Evolutionary conservation across 2,329 filamentous ascomycete species (phyloP).

Genomic region (Venturia nashicola): DNA sequence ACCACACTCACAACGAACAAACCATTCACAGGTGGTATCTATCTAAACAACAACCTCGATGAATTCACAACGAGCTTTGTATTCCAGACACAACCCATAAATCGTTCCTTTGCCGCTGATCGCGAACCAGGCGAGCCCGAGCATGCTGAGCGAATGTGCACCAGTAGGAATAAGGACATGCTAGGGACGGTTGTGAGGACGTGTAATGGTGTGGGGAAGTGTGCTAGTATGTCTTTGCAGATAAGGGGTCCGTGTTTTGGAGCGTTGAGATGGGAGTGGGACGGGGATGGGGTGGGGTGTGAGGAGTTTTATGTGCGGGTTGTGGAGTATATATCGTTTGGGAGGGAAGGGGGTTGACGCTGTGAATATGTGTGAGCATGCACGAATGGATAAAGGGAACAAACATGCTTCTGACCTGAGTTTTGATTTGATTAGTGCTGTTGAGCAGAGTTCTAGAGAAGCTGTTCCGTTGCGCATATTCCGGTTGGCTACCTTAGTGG

Average conservation of each 20-base stretch:
- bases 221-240: not conserved
- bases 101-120: not conserved
- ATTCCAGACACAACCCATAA: not conserved
- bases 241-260: not conserved
- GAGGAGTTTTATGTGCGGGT: not conserved
- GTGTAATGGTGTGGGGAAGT: not conserved
- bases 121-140: not conserved
- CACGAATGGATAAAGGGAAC: not conserved
- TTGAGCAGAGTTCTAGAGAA: too few relatives aligned
- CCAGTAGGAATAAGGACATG: not conserved
- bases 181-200: not conserved
- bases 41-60: not conserved
- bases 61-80: not conserved
- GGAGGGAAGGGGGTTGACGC: not conserved
- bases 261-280: not conserved
- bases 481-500: too few relatives aligned
- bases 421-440: too few relatives aligned
- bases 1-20: not conserved
- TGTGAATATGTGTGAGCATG: not conserved
- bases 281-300: not conserved
- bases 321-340: conserved; percentile 1
- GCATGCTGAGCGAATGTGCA: not conserved
- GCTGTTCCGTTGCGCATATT: too few relatives aligned
- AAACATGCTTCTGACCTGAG: too few relatives aligned
- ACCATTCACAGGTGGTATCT: not conserved